phyloP scores from a whole-genome alignment of 83 land plant species.

The Picea abies region DNA sequence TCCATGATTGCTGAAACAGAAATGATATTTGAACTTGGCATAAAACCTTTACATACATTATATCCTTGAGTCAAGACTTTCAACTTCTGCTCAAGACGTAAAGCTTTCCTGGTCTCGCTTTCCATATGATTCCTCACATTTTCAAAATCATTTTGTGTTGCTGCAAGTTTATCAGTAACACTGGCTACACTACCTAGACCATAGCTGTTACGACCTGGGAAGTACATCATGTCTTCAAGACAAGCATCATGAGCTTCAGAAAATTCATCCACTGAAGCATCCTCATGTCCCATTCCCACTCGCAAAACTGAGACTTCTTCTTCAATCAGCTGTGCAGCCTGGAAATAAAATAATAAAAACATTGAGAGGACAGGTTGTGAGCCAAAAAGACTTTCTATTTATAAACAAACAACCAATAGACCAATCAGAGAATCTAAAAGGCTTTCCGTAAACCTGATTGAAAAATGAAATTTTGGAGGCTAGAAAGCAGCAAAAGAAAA shows the following conservation, averaged over 20 bases:
- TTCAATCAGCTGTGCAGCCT: conserved; percentile 79
- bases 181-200: conserved; percentile 89
- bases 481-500: neutral
- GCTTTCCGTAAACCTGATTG: neutral
- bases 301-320: conserved; percentile 67
- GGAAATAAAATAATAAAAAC: conserved; percentile 16
- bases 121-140: conserved; percentile 84
- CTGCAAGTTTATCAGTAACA: conserved; percentile 68
- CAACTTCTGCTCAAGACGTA: conserved; percentile 75
- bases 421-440: too few species aligned
- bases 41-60: conserved; percentile 43
- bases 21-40: neutral
- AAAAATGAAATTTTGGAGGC: neutral
- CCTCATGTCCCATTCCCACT: conserved; percentile 90
- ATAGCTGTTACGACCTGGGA: conserved; percentile 74
- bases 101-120: conserved; percentile 74
- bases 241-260: conserved; percentile 78
- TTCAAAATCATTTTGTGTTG: conserved; percentile 82
- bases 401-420: neutral
- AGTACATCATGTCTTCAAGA: conserved; percentile 83
- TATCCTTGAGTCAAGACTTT: conserved; percentile 87
- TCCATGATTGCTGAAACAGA: neutral
- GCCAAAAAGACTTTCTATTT: neutral
- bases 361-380: conserved; percentile 7
- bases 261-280: conserved; percentile 82